Evolutionary conservation across 2,329 filamentous ascomycete genomes (phyloP).

Genomic region (Neoarthrinium moseri): DNA sequence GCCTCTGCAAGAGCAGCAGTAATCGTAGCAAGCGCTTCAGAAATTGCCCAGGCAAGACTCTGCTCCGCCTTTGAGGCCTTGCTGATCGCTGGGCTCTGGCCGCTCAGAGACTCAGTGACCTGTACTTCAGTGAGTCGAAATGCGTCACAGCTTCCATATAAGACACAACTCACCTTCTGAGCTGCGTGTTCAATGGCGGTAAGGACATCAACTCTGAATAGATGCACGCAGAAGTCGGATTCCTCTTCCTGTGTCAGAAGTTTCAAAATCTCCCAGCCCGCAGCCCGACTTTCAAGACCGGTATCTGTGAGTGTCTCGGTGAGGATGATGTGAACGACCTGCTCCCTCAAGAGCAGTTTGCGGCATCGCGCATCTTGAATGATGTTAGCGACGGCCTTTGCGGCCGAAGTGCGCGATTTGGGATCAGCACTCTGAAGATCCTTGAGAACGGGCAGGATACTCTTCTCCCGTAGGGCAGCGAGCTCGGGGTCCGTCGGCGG

Average conservation of each 20-base stretch:
- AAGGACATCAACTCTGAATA: slow-evolving; percentile 61
- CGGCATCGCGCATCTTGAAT: slow-evolving; percentile 61
- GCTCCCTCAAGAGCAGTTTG: slow-evolving; percentile 65
- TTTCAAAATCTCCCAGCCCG: slow-evolving; percentile 66
- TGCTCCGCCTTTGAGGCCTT: slow-evolving; percentile 54
- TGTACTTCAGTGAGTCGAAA: slow-evolving; percentile 22
- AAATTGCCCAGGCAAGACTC: slow-evolving; percentile 51
- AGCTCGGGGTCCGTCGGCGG: slow-evolving; percentile 63
- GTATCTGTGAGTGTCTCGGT: slow-evolving; percentile 64
- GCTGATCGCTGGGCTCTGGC: slow-evolving; percentile 40
- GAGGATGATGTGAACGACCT: slow-evolving; percentile 62
- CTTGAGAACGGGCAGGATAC: slow-evolving; percentile 62
- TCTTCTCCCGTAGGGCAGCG: slow-evolving; percentile 59
- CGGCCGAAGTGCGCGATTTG: slow-evolving; percentile 58
- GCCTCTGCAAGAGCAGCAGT: slow-evolving; percentile 55
- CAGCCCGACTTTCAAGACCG: slow-evolving; percentile 60
- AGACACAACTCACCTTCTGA: slow-evolving; percentile 42
- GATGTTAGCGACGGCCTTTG: slow-evolving; percentile 59
- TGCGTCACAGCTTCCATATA: slow-evolving; percentile 6
- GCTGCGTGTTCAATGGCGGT: slow-evolving; percentile 59
- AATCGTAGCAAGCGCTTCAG: slow-evolving; percentile 52
- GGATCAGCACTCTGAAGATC: slow-evolving; percentile 59
- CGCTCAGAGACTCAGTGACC: slow-evolving; percentile 41
- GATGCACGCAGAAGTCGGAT: slow-evolving; percentile 63
- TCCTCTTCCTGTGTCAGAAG: slow-evolving; percentile 63